These are phyloP conservation scores for Annulohypoxylon maeteangense DNA, from an alignment of 495 filamentous ascomycete genomes.

Conservation along the genomic window DNA sequence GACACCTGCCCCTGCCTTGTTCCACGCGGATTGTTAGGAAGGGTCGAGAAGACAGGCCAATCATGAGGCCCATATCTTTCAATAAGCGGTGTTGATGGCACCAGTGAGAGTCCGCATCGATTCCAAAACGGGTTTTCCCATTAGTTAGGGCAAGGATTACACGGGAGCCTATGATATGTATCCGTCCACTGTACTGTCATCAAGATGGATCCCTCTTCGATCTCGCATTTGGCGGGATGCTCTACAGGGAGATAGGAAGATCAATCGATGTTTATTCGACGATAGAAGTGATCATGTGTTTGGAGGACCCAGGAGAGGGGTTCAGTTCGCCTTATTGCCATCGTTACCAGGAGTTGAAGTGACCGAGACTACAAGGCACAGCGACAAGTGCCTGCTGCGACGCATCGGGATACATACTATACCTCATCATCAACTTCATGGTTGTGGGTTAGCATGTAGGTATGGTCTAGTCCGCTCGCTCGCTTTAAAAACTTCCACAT, in stretches of 20 bases:
- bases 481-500: constrained; percentile 13
- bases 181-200: constrained; percentile 33
- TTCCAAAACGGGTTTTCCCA: constrained; percentile 41
- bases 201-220: constrained; percentile 33
- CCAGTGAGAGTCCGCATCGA: constrained; percentile 36
- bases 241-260: constrained; percentile 38
- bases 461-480: constrained; percentile 20
- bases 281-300: constrained; percentile 38
- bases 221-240: constrained; percentile 43
- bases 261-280: constrained; percentile 39
- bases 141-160: constrained; percentile 39
- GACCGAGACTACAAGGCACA: constrained; percentile 30
- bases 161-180: constrained; percentile 42
- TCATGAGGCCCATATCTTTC: constrained; percentile 29
- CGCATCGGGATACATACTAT: constrained; percentile 32
- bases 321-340: constrained; percentile 25
- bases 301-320: constrained; percentile 39
- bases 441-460: not conserved
- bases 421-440: not conserved
- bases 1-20: constrained; percentile 44
- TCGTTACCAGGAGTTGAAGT: constrained; percentile 29
- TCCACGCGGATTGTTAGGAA: constrained; percentile 38
- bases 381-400: constrained; percentile 15
- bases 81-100: constrained; percentile 37
- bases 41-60: constrained; percentile 37